A percentile compares a stretch with the other conserved stretches of the same genome.
phyloP scores from a whole-genome alignment of 2,329 filamentous ascomycete species.

The Ophiostoma perfectum region DNA sequence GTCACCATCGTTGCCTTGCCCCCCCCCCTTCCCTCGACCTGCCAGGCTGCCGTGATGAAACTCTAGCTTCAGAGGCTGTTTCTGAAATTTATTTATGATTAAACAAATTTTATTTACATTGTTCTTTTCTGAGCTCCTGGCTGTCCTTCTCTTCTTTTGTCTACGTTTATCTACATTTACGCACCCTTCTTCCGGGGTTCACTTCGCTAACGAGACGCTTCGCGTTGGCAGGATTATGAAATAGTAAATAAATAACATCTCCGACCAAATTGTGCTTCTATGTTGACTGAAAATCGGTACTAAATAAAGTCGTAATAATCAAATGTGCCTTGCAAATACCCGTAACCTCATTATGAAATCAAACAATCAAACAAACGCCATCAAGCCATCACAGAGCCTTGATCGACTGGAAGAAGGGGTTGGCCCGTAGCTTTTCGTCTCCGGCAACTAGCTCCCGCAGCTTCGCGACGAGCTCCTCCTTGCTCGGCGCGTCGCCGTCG shows the following conservation, averaged over 20 bases:
- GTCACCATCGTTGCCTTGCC: background rate
- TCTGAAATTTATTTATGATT: constrained; percentile 25
- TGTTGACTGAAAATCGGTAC: background rate
- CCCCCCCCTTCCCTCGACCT: background rate
- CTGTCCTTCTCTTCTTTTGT: background rate
- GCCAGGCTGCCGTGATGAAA: constrained; percentile 23
- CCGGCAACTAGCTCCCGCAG: constrained; percentile 74
- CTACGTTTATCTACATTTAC: background rate
- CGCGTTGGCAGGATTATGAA: constrained; percentile 16
- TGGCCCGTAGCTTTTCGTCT: constrained; percentile 59
- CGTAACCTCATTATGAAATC: constrained; percentile 1
- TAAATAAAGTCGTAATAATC: no score
- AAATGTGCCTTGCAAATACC: background rate
- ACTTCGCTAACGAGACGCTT: background rate
- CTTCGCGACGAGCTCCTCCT: constrained; percentile 69
- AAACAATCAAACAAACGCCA: background rate
- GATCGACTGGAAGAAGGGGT: constrained; percentile 66
- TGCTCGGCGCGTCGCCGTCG: constrained; percentile 48
- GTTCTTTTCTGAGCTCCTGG: constrained; percentile 25
- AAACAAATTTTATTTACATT: constrained; percentile 24
- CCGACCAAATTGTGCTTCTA: background rate
- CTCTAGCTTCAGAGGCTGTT: constrained; percentile 27
- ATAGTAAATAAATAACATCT: constrained; percentile 9
- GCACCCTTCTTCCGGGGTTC: background rate
- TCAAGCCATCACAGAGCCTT: constrained; percentile 43